Evolutionary conservation across 164 flowering plant species (phyloP), one percentile per base, ranked within the genome.

Genomic region (Akebia trifoliata): DNA sequence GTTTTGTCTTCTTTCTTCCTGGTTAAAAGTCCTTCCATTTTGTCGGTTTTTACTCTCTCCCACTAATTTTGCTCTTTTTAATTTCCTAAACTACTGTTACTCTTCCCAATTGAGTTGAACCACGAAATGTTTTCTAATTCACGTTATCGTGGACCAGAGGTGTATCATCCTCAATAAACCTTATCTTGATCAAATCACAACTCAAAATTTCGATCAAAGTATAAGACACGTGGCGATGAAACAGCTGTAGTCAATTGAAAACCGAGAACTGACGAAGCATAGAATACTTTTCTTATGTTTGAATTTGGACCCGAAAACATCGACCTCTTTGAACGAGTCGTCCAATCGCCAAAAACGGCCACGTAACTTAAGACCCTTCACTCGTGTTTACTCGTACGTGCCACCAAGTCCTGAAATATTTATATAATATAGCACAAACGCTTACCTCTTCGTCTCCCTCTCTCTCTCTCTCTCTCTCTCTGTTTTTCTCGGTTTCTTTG

Each of bases 261-360:
- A 2, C 14, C 14, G 11, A 2, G 14, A 37, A 37, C 11, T 37
- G 14, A 2, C 14, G 11, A 2, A 37, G 14, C 4, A 8, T 8
- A 37, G 11, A 6, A 18, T 43, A 21, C 9, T 25, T 21, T 12
- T 25, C 9, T 9, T 9, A 45, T 4, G 49, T 45, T 45, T 45
- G 49, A 45, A 45, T 15, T 8, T 9, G 49, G 22, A 35, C 29
- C 59, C 60, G 26, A 38, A 54, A 43, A 39, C 65, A 35, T 38
- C 63, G 59, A 60, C 36, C 50, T 12, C 44, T 58, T 68, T 62
- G 67, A 68, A 62, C 30, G 32, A 53, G 63, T 68, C 71, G 20
- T 21, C 49, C 40, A 4, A 42, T 20, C 24, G 28, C 32, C 56
- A 31, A 46, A 20, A 25, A 6, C 34, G 14, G 6, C 66, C 25